Base-by-base conservation (phyloP, 1,139 yeast genomes). In the Geotrichum bryndzae region DNA sequence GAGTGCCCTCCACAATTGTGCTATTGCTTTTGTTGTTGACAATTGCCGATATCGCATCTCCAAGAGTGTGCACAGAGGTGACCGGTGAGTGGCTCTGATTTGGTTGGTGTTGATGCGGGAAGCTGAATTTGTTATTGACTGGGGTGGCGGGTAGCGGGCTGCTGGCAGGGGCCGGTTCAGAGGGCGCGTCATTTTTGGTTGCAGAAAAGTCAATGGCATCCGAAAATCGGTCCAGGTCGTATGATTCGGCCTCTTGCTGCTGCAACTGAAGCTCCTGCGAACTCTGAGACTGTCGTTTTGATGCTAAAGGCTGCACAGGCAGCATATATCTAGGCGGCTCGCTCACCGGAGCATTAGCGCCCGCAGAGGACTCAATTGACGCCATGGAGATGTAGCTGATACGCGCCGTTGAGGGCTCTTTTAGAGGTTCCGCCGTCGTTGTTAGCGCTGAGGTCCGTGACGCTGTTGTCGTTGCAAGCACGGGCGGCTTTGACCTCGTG, bases 351-450 rank as follows among this genome's bases (percentile, higher is more conserved):
- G 48, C 22, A 15, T 41, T n/a, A 15, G 1, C 52, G 27, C 18
- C 6, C 55, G 59, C 10, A 61, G 53, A 33, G 60, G 62, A 31
- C 61, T 66, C 15, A 63, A 61, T 7, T 45, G 51, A 25, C n/a
- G 31, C 31, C 46, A 18, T 27, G 48, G 22, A 11, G 45, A 48
- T 13, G 53, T 25, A 22, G 52, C 53, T 31, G 8, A 29, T 22
- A n/a, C 23, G 46, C 10, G 50, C 57, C 4, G 27, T 41, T 5
- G 53, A 51, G 10, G 50, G 23, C 6, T 52, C 52, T 3, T 41
- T 18, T 1, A 58, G 51, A 0, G 48, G 48, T 1, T n/a, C 48
- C 10, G 29, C 61, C 41, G 41, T 15, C 1, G 29, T 27, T 15
- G 25, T 31, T 27, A 31, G n/a, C 3, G 22, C 15, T 2, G 56